These are phyloP conservation scores for Tolypocladium cylindrosporum DNA, from an alignment of 2,329 filamentous ascomycete species.

Conservation along the genomic window DNA sequence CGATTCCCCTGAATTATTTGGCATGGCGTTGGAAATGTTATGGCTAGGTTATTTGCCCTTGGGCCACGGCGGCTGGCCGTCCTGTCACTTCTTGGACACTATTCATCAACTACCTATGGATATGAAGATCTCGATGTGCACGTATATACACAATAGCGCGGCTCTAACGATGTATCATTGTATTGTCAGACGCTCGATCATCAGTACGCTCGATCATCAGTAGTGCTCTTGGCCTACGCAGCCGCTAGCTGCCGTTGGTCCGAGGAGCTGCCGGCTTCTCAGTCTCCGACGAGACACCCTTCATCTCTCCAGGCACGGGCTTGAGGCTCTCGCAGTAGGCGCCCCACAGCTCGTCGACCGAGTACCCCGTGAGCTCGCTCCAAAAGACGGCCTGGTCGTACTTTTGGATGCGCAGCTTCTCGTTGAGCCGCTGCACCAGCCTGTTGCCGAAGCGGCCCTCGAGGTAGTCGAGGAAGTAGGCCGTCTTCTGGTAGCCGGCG, in stretches of 20 bases:
- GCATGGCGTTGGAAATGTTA: slow-evolving; percentile 5
- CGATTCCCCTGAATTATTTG: neutral
- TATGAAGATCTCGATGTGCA: neutral
- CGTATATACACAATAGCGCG: neutral
- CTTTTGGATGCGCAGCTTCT: slow-evolving; percentile 48
- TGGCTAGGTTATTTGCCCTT: neutral
- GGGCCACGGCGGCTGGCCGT: slow-evolving; percentile 1
- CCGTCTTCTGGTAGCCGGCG: slow-evolving; percentile 80
- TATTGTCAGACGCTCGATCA: neutral
- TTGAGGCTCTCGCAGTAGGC: slow-evolving; percentile 47
- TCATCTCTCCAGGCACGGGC: neutral
- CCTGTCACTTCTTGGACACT: neutral
- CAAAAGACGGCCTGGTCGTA: slow-evolving; percentile 60
- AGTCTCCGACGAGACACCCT: no score
- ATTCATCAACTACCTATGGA: neutral
- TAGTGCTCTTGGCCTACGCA: no score
- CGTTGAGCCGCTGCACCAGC: slow-evolving; percentile 55
- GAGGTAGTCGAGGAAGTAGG: slow-evolving; percentile 81
- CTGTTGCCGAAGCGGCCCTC: slow-evolving; percentile 55
- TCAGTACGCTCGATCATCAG: no score
- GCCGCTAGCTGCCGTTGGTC: neutral
- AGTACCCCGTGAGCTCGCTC: slow-evolving; percentile 55
- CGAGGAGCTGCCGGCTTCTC: neutral
- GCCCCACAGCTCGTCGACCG: slow-evolving; percentile 61
- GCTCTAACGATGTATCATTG: neutral